These are phyloP conservation scores for Gomphus bonarii DNA, from an alignment of 1,284 basidiomycete species.

Conservation along the genomic window DNA sequence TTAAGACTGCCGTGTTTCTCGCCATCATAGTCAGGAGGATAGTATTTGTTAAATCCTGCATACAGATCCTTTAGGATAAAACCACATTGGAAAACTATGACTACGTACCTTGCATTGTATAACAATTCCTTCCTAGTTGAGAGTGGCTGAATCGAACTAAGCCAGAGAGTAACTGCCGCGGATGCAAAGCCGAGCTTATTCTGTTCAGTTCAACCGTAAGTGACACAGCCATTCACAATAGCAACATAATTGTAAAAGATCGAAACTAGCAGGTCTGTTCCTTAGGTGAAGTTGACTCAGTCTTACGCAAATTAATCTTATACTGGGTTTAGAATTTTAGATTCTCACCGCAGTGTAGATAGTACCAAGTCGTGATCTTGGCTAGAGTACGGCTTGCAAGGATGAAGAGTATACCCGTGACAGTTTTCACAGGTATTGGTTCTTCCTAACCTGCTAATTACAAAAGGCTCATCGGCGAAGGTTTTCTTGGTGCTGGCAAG, in stretches of 20 bases:
- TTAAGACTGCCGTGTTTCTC: conserved; percentile 77
- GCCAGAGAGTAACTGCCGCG: background rate
- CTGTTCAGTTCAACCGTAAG: background rate
- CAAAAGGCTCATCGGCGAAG: conserved; percentile 4
- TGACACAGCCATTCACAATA: no score
- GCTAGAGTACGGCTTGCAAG: background rate
- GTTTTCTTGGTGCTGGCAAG: conserved; percentile 26
- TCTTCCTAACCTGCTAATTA: background rate
- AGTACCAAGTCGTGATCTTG: background rate
- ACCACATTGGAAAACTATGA: background rate
- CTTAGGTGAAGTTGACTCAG: no score
- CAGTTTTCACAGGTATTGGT: conserved; percentile 13
- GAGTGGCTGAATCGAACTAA: no score
- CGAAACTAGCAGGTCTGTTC: no score
- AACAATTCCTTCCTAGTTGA: no score
- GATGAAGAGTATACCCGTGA: conserved; percentile 10
- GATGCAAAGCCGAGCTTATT: background rate
- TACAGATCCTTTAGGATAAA: background rate
- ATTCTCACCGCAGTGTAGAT: background rate
- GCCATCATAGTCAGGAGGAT: conserved; percentile 87
- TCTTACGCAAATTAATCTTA: no score
- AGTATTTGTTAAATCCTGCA: conserved; percentile 82
- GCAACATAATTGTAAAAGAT: no score
- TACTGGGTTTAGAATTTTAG: no score
- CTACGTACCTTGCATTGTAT: background rate